Evolutionary conservation across 352 stramenopile genomes (phyloP).

Genomic region (Pythium periplocum): DNA sequence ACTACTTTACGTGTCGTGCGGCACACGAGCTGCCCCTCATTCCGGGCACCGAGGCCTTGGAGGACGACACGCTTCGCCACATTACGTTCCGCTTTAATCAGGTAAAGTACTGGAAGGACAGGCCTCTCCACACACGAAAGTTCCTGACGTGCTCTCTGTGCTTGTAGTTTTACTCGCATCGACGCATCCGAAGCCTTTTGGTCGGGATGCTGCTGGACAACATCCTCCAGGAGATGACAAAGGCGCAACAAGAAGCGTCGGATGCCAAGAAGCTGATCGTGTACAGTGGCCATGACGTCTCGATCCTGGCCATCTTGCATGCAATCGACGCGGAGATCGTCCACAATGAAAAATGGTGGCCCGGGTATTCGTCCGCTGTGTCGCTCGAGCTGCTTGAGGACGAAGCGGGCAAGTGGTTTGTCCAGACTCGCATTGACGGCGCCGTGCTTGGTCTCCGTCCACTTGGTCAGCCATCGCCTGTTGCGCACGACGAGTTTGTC

Average conservation of each 20-base stretch:
- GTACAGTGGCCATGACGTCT: conserved; percentile 83
- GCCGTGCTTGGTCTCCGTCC: conserved; percentile 26
- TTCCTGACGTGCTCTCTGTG: too few species aligned
- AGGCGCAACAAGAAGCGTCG: conserved; percentile 10
- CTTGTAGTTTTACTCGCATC: conserved; percentile 69
- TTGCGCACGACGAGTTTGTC: conserved; percentile 31
- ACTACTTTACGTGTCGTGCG: conserved; percentile 75
- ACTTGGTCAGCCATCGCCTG: background rate
- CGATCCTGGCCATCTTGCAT: conserved; percentile 71
- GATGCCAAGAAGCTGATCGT: conserved; percentile 54
- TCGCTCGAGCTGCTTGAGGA: conserved; percentile 70
- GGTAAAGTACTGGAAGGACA: conserved; percentile 12
- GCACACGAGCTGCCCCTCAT: conserved; percentile 48
- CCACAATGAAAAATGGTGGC: conserved; percentile 57
- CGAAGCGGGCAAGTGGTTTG: conserved; percentile 39
- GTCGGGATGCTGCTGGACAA: conserved; percentile 56
- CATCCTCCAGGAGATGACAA: conserved; percentile 40
- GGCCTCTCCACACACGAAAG: too few species aligned
- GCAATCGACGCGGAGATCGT: conserved; percentile 40
- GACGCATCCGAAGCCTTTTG: conserved; percentile 58
- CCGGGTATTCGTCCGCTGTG: conserved; percentile 62
- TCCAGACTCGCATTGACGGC: conserved; percentile 51
- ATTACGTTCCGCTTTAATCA: conserved; percentile 74
- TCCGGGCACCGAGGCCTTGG: conserved; percentile 39
- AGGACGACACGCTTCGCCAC: conserved; percentile 35